Percentiles rank a stretch among this genome's conserved stretches.
Conservation (phyloP, 192 early-diverging fungal species). For the Tieghemiomyces parasiticus region DNA sequence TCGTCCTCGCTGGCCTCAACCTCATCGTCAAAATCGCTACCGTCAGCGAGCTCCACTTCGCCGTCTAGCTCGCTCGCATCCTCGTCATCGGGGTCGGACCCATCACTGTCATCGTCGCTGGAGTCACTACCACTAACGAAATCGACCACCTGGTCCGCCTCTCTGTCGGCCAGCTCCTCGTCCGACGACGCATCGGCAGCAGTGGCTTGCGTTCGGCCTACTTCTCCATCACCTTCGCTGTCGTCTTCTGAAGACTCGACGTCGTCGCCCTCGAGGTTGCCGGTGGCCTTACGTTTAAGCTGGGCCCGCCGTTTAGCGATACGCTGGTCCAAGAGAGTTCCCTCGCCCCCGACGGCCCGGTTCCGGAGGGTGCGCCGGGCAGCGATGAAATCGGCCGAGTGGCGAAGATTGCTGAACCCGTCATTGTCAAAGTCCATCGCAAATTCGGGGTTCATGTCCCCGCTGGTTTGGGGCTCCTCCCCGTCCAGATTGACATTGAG, state of each 20-base stretch:
- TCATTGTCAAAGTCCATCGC: slow-evolving; percentile 65
- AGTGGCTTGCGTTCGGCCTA: too few species aligned
- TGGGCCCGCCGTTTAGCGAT: slow-evolving; percentile 1
- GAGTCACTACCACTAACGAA: slow-evolving; percentile 17
- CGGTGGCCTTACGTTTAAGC: neutral
- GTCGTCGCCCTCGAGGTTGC: neutral
- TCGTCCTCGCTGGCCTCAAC: slow-evolving; percentile 28
- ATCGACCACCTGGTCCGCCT: slow-evolving; percentile 19
- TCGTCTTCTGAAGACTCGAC: neutral
- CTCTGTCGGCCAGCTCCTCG: slow-evolving; percentile 16
- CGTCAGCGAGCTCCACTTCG: neutral
- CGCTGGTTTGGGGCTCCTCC: neutral
- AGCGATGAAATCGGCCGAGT: slow-evolving; percentile 68
- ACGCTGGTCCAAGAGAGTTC: slow-evolving; percentile 20
- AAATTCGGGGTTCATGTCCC: slow-evolving; percentile 55
- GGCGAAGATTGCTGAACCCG: slow-evolving; percentile 31
- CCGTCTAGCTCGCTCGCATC: neutral
- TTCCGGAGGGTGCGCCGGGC: slow-evolving; percentile 58
- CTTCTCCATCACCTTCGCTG: too few species aligned
- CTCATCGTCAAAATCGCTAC: slow-evolving; percentile 19
- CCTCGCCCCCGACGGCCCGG: slow-evolving; percentile 26
- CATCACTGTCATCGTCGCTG: slow-evolving; percentile 13
- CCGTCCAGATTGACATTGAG: neutral
- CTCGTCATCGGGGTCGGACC: neutral
- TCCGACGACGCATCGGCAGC: slow-evolving; percentile 20